Percentiles rank a stretch among this genome's conserved stretches.
Conservation (phyloP, 2,329 filamentous ascomycete genomes). For the Mycocentrospora acerina region DNA sequence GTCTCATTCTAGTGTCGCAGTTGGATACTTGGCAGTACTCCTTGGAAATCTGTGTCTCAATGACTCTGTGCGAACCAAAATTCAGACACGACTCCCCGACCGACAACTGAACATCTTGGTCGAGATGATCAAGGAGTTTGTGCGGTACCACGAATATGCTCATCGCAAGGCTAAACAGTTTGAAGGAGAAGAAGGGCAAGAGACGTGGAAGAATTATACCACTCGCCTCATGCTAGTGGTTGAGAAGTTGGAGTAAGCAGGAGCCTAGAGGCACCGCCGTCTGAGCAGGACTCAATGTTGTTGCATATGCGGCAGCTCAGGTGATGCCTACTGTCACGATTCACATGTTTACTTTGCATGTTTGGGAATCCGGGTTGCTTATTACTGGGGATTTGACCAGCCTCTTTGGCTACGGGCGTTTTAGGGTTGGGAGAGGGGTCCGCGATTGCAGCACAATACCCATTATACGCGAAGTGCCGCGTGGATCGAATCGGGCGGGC, state of each 20-base stretch:
- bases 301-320: not conserved
- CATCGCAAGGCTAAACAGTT: constrained; percentile 51
- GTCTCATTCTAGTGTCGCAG: constrained; percentile 75
- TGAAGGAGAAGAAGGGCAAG: constrained; percentile 50
- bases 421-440: constrained; percentile 9
- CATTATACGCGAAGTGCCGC: constrained; percentile 2
- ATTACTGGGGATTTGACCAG: not conserved
- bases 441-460: constrained; percentile 18
- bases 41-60: constrained; percentile 77
- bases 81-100: constrained; percentile 48
- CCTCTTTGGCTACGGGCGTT: constrained; percentile 7
- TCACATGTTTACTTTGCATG: constrained; percentile 7
- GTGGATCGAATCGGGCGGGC: constrained; percentile 1
- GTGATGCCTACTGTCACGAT: not conserved
- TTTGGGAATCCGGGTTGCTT: constrained; percentile 3
- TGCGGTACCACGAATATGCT: constrained; percentile 60
- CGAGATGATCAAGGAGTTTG: constrained; percentile 62
- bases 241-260: constrained; percentile 42
- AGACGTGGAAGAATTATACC: constrained; percentile 54
- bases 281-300: constrained; percentile 1
- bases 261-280: constrained; percentile 5
- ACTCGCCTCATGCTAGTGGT: constrained; percentile 57
- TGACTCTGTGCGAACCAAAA: constrained; percentile 43
- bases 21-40: constrained; percentile 83
- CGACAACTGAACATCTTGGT: constrained; percentile 54